Conservation (phyloP, 2,329 filamentous ascomycete genomes). For the Cladosporium oxysporum region DNA sequence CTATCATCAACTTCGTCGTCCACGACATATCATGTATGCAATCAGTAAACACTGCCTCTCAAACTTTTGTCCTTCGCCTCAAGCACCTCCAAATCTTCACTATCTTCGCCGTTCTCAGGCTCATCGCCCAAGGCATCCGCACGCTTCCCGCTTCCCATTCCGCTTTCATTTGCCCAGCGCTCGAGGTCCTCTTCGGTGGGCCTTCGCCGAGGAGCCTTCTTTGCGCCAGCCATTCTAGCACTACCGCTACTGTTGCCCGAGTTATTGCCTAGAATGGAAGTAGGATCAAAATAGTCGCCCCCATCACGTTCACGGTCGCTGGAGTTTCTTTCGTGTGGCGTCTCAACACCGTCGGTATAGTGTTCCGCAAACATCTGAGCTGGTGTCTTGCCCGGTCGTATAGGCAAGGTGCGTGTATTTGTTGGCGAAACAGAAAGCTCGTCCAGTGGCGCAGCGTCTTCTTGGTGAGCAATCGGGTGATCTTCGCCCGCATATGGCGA, state of each 20-base stretch:
- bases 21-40: background rate
- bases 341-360: conserved; percentile 7
- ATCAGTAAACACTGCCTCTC: conserved; percentile 31
- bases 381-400: conserved; percentile 38
- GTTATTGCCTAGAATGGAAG: conserved; percentile 5
- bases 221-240: background rate
- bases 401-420: conserved; percentile 21
- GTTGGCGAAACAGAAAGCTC: conserved; percentile 23
- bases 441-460: conserved; percentile 22
- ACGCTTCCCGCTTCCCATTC: conserved; percentile 47
- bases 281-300: conserved; percentile 20
- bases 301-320: conserved; percentile 10
- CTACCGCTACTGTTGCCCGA: background rate
- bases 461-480: conserved; percentile 36
- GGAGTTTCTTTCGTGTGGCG: conserved; percentile 9
- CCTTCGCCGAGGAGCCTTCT: conserved; percentile 49
- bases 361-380: conserved; percentile 32
- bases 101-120: conserved; percentile 30
- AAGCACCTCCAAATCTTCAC: conserved; percentile 30
- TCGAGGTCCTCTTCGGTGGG: conserved; percentile 39
- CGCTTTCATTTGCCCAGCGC: conserved; percentile 49
- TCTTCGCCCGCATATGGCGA: conserved; percentile 37
- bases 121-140: conserved; percentile 52
- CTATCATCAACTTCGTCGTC: background rate
- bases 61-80: conserved; percentile 34